Evolutionary conservation across 257 asterid species (phyloP), one percentile per base, ranked within the genome.

Genomic region (Rubia yunnanensis): DNA sequence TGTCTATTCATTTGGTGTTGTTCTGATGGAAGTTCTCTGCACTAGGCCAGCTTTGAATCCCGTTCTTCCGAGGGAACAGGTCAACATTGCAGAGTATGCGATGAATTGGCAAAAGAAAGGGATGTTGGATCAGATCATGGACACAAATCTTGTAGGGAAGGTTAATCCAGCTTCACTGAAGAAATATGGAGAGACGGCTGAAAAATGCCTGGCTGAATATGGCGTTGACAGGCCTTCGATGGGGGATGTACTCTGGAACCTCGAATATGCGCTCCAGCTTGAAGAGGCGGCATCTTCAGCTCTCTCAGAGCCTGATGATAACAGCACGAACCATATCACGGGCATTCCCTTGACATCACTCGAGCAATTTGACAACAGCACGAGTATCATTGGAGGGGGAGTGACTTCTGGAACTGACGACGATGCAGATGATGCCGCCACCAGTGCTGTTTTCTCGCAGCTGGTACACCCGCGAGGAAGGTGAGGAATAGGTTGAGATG

Each of bases 211-310:
- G 59, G 78, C 85, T 52, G 85, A 80, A 67, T 65, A 80, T 17
- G 85, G 85, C 27, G 85, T 69, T 67, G 85, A 80, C 36, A 74
- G 85, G 69, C 85, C 85, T 71, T 80, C 85, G 3, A 80, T 80
- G 85, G 85, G 85, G 11, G 85, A 80, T n/a, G 82, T 80, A 15
- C 59, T 80, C 15, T 80, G 85, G 85, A 80, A 80, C 22, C 57
- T 80, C 5, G 85, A 80, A 69, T 80, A 80, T 5, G 79, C 82
- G 22, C 77, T 80, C 57, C 85, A 80, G 71, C 80, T 80, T 46
- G 82, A 80, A 66, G 82, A 80, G 68, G 70, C 80, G 68, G 70
- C 80, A 30, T 72, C 80, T 1, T 77, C 80, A 44, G 85, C 82
- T 10, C 74, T 80, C 41, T 46, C 71, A 65, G 85, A 80, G 55